A percentile compares a stretch with the other conserved stretches of the same genome.
Evolutionary conservation across 495 filamentous ascomycete genomes (phyloP).

Genomic region (Xylaria nigripes): DNA sequence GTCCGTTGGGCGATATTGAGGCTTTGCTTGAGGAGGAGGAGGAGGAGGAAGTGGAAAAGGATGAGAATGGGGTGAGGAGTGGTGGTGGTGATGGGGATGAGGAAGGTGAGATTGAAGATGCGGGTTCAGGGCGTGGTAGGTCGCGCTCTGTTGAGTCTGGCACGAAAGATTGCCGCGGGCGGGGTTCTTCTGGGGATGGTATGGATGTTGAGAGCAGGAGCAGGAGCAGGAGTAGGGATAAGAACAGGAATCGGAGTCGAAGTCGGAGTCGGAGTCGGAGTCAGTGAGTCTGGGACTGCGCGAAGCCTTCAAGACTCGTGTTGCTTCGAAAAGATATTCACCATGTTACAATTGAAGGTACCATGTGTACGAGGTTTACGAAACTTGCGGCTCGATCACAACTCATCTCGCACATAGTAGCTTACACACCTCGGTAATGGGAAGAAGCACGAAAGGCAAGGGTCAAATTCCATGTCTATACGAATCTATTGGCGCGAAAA

Average conservation of each 20-base stretch:
- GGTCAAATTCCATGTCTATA: background rate
- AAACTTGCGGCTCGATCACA: background rate
- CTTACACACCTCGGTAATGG: background rate
- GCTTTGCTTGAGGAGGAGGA: conserved; percentile 65
- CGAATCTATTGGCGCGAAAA: background rate
- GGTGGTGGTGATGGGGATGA: conserved; percentile 11
- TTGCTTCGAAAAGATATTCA: background rate
- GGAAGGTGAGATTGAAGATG: conserved; percentile 19
- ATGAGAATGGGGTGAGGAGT: conserved; percentile 21
- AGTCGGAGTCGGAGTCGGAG: conserved; percentile 3
- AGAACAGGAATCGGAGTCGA: background rate
- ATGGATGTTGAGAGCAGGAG: conserved; percentile 31
- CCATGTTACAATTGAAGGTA: background rate
- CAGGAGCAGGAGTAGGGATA: background rate
- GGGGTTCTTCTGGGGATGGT: conserved; percentile 18
- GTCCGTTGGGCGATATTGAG: conserved; percentile 79
- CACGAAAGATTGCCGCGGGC: conserved; percentile 8
- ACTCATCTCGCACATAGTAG: background rate
- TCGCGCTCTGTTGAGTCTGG: conserved; percentile 11
- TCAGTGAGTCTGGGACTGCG: background rate
- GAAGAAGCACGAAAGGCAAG: background rate
- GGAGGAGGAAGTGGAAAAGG: conserved; percentile 29
- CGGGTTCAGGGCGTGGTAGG: conserved; percentile 12
- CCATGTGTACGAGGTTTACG: background rate
- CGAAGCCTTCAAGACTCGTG: background rate